These are phyloP conservation scores for Pistacia atlantica DNA, from an alignment of 345 rosid species.

Conservation along the genomic window DNA sequence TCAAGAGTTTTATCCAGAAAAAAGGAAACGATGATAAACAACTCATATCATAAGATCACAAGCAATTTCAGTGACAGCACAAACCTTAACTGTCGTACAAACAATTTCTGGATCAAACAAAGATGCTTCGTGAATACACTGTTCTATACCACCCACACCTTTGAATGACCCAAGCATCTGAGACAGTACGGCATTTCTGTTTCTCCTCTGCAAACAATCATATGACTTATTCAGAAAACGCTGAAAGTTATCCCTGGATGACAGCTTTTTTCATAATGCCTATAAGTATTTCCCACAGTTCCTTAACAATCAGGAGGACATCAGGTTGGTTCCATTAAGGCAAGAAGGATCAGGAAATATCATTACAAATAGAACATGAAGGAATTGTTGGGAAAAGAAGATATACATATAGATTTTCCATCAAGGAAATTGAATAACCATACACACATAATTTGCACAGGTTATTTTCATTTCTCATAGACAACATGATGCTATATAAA, in stretches of 20 bases:
- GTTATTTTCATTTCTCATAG: conserved; percentile 3
- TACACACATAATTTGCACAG: background rate
- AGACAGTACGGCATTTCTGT: conserved; percentile 49
- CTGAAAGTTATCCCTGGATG: conserved; percentile 13
- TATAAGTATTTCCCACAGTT: conserved; percentile 21
- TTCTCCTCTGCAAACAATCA: conserved; percentile 29
- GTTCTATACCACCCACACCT: conserved; percentile 46
- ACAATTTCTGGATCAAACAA: conserved; percentile 24
- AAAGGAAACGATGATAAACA: background rate
- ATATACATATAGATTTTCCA: background rate
- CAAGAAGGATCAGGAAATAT: background rate
- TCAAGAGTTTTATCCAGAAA: background rate
- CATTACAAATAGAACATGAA: conserved; percentile 10
- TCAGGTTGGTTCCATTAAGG: conserved; percentile 21
- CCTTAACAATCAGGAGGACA: conserved; percentile 29
- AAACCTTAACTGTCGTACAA: conserved; percentile 41
- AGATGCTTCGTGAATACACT: conserved; percentile 54
- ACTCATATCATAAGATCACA: background rate
- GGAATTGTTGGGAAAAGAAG: background rate
- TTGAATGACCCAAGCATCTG: conserved; percentile 44
- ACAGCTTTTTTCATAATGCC: conserved; percentile 19
- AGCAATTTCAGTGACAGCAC: conserved; percentile 10
- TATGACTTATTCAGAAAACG: conserved; percentile 27
- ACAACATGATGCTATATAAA: background rate
- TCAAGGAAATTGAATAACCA: background rate